These are phyloP conservation scores for Trifolium dubium DNA, from an alignment of 306 rosid genomes.

Conservation along the genomic window DNA sequence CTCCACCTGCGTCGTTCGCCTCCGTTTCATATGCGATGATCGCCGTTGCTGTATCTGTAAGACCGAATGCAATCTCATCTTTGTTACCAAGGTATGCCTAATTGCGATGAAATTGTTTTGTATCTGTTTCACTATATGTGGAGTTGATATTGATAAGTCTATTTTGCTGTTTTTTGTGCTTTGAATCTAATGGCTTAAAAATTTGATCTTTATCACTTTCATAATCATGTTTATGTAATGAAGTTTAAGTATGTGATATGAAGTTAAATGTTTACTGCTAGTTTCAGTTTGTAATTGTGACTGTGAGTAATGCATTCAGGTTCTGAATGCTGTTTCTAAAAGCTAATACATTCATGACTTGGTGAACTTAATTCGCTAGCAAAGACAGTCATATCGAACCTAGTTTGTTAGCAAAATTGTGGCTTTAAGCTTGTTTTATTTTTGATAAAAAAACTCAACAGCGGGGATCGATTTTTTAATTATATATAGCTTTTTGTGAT, in stretches of 20 bases:
- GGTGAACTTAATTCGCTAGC: constrained; percentile 1
- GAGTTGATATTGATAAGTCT: background rate
- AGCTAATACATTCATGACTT: background rate
- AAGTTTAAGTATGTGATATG: background rate
- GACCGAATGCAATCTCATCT: constrained; percentile 64
- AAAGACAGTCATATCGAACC: background rate
- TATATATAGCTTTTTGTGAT: background rate
- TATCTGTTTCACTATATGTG: too few relatives aligned
- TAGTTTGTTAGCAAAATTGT: constrained; percentile 1
- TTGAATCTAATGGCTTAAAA: background rate
- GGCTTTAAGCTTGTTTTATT: background rate
- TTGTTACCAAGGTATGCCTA: constrained; percentile 78
- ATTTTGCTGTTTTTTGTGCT: background rate
- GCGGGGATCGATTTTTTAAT: constrained; percentile 12
- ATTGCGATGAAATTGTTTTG: background rate
- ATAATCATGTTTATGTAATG: background rate
- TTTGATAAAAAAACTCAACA: background rate
- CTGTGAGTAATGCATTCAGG: background rate
- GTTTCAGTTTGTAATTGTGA: background rate
- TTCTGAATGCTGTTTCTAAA: background rate
- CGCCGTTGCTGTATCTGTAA: constrained; percentile 92
- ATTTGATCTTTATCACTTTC: constrained; percentile 1
- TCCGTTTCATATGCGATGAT: constrained; percentile 93
- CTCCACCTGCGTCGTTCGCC: constrained; percentile 93
- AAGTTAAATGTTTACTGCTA: constrained; percentile 11